Evolutionary conservation across 495 filamentous ascomycete species (phyloP), one percentile per base, ranked within the genome.

Genomic region (Arthonia radiata): DNA sequence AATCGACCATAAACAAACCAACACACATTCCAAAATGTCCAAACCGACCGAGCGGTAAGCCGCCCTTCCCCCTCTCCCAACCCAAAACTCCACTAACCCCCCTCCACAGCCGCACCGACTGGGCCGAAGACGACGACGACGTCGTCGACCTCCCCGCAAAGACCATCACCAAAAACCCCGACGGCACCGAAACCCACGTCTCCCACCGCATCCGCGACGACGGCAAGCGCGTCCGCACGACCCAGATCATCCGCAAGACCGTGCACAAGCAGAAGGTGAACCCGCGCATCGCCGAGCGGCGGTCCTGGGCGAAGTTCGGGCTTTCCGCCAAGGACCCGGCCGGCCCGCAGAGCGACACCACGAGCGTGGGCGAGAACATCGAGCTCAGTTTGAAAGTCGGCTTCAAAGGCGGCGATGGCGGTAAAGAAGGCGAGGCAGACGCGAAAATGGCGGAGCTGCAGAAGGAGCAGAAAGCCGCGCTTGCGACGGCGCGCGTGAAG

Each of bases 401-500:
- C 59, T 94, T 78, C 78, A 80, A 79, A 54, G 39, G 74, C 77
- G 36, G 70, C 69, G 29, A 75, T 75, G 55, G 76, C 83, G 50
- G 78, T 81, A 48, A 51, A 56, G 40, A 56, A 60, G 33, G 71
- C n/a, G n/a, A n/a, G n/a, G n/a, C n/a, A n/a, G n/a, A 68, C 33
- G 67, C 73, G 53, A 76, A 78, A 58, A 67, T 66, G 30, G 65
- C 64, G 42, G 54, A 52, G 38, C 26, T 29, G 23, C 40, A 42
- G 18, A 37, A 63, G 56, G 48, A 53, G 53, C 26, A 62, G 61
- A 86, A 81, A 59, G 78, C 80, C 37, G 66, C 78, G 60, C 60
- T 93, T 32, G 91, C 83, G 68, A 78, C 92, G 53, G 91, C 91
- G 66, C 91, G 91, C 62, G 89, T 97, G 55, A 93, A 93, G 62